These are phyloP conservation scores for Coleophoma eucalyptorum DNA, from an alignment of 2,329 filamentous ascomycete genomes.

Conservation along the genomic window DNA sequence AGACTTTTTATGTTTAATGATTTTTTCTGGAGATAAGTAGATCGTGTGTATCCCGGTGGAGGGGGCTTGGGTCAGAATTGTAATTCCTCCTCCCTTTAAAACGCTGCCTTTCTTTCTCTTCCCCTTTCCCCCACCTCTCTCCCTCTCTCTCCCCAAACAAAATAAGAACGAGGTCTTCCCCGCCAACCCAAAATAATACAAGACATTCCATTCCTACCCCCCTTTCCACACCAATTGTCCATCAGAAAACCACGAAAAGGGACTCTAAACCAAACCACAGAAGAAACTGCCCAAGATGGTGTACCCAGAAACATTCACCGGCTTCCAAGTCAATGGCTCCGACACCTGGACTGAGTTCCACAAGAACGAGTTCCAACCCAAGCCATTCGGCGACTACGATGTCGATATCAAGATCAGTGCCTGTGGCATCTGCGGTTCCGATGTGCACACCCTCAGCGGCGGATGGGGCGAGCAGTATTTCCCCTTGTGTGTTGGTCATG, in stretches of 20 bases:
- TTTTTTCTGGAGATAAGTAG: too few species aligned
- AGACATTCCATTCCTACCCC: too few species aligned
- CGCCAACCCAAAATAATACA: too few species aligned
- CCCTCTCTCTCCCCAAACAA: not conserved
- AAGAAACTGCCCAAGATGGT: conserved; percentile 15
- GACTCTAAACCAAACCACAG: not conserved
- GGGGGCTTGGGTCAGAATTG: too few species aligned
- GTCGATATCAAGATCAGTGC: conserved; percentile 84
- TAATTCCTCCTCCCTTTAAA: not conserved
- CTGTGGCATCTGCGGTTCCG: conserved; percentile 73
- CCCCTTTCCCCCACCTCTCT: not conserved
- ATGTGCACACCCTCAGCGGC: conserved; percentile 67
- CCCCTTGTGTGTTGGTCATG: conserved; percentile 48
- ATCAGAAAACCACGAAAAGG: too few species aligned
- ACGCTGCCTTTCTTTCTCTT: not conserved
- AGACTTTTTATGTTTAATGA: too few species aligned
- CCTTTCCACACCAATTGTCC: too few species aligned
- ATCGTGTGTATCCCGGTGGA: too few species aligned
- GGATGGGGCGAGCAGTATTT: conserved; percentile 47
- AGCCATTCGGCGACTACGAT: conserved; percentile 83
- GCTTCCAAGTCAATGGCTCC: conserved; percentile 49
- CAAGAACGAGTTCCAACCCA: conserved; percentile 64
- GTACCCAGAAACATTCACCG: conserved; percentile 56
- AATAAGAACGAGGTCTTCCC: too few species aligned
- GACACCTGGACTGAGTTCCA: conserved; percentile 26